Conservation (phyloP, 2,329 filamentous ascomycete genomes). For the Colletotrichum shisoi region DNA sequence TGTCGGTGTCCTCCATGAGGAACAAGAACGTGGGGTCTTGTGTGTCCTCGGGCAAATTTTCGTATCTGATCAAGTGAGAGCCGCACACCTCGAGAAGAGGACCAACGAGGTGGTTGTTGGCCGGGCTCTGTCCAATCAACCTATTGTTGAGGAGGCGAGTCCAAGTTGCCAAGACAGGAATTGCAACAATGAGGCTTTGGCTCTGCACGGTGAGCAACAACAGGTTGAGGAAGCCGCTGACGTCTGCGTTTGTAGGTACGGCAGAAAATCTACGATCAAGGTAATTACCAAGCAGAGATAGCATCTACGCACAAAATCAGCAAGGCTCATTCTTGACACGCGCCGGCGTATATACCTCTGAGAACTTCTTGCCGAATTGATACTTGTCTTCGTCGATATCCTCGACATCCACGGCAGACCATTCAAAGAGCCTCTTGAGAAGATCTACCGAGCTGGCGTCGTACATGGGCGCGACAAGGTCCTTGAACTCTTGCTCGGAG, state of each 20-base stretch:
- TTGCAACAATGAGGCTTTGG: constrained; percentile 89
- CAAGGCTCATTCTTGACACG: background rate
- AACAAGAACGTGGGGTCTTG: constrained; percentile 82
- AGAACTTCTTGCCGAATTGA: constrained; percentile 89
- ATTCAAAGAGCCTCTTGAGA: constrained; percentile 77
- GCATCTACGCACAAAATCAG: constrained; percentile 62
- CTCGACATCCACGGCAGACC: constrained; percentile 79
- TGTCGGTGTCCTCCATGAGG: constrained; percentile 92
- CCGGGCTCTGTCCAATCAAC: constrained; percentile 69
- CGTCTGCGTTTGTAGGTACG: constrained; percentile 69
- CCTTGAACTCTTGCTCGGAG: constrained; percentile 77
- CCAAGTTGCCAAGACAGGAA: constrained; percentile 90
- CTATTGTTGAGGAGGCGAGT: constrained; percentile 79
- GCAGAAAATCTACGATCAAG: constrained; percentile 78
- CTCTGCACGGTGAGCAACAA: constrained; percentile 81
- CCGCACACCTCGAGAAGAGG: constrained; percentile 84
- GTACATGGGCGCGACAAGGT: constrained; percentile 82
- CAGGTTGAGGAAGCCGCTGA: constrained; percentile 79
- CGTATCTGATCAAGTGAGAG: constrained; percentile 84
- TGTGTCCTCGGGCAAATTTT: constrained; percentile 82
- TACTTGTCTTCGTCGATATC: constrained; percentile 93
- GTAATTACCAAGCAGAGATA: constrained; percentile 85
- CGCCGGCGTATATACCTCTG: constrained; percentile 67
- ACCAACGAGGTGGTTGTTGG: constrained; percentile 72
- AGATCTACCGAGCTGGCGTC: constrained; percentile 73